Evolutionary conservation across 73 alveolate genomes (phyloP), one percentile per base, ranked within the genome.

Genomic region (Symbiodinium natans): DNA sequence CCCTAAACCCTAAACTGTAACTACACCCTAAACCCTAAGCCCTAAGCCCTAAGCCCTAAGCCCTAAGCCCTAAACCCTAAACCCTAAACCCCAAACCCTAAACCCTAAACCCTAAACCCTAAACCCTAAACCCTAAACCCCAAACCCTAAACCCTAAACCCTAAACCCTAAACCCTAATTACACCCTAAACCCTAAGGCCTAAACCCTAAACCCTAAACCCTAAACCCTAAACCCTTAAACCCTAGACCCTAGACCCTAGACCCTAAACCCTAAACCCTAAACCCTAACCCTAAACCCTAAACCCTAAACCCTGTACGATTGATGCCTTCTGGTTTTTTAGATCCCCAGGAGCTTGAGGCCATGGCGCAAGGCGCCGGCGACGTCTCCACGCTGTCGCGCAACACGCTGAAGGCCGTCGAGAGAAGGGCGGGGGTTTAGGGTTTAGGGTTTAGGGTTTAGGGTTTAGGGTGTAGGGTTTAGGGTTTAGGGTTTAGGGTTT

Each of bases 321-420:
- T 6, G 6, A 46, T 46, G 59, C 13, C 6, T 46, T 46, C 13
- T 46, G 6, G 13, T 13, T 13, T 46, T 13, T 9, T 46, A 13
- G 13, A 46, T 9, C 59, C 59, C 59, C 59, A 89, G 95, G 97
- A 90, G 77, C 40, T 90, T 43, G 97, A 90, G 38, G 97, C 97
- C 36, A 90, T 90, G 97, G 97, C 97, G 7, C 36, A 56, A 39
- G 88, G 97, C 39, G 74, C 17, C 25, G 97, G 41, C 31, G 77
- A 27, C 34, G 75, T 41, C 6, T 52, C 86, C 10, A 41, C 88
- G 40, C 86, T 68, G 85, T 90, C 97, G 75, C 87, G 97, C 43
- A 90, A 27, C 52, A 39, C 96, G 59, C 77, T 90, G 88, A 90
- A 90, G 88, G 83, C 88, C 9, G 1, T 59, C 1, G 1, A 27